Base-by-base conservation (phyloP, 768 basidiomycete genomes). In the Trametopsis cervina region DNA sequence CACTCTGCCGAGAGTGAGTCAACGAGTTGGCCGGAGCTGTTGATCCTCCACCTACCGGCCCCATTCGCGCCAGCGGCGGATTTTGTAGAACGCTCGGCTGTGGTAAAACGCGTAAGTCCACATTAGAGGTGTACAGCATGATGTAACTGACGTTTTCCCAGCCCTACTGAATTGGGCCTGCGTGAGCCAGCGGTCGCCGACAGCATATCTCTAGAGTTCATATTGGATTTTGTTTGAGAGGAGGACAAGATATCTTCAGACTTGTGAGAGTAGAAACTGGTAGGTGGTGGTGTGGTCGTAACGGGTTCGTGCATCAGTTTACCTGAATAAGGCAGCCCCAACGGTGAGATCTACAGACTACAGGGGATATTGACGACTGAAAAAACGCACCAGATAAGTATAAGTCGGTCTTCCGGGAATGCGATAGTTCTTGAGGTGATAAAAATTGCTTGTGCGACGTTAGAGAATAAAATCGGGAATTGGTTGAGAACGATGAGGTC, bases 31-130 rank as follows among this genome's bases (percentile, higher is more conserved):
- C 80, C 84, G 46, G 71, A 77, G 50, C 67, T 73, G 55, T 79
- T 81, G 58, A 82, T 67, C 56, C 77, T 75, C 84, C 85, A 86
- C 54, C 80, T 79, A 50, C 69, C 70, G 29, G 59, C 71, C 39
- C 60, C 55, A 57, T 68, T 71, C 53, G 61, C 60, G 44, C 67
- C 42, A 46, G 64, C 56, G 52, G 69, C 56, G 50, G 72, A 59
- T 53, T 69, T 67, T 52, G 74, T 72, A 45, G 74, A 60, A 40
- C 62, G 57, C 26, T 66, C 64, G 40, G 61, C 58, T 60, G 59
- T 10, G 22, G 10, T 5, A 40, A 54, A 41, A 42, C 17, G 50
- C 46, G 41, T 49, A 42, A 40, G 23, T 18, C 4, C 6, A 46
- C 47, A n/a, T n/a, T n/a, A n/a, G n/a, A n/a, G n/a, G n/a, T n/a